Evolutionary conservation across 306 rosid species (phyloP), one percentile per base, ranked within the genome.

Genomic region (Neltuma alba): DNA sequence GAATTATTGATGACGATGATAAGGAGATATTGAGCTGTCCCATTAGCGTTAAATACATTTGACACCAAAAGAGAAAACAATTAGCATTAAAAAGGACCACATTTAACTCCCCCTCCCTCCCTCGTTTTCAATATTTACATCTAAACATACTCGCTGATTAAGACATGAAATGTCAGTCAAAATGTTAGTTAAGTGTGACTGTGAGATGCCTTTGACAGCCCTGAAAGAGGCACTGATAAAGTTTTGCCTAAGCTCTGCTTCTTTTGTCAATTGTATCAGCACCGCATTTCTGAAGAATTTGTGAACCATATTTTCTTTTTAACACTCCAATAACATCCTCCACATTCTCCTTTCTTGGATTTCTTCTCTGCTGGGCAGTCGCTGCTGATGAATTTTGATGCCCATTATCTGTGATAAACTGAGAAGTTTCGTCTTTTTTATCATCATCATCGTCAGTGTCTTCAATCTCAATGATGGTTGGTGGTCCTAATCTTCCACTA

Each of bases 401-500:
- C 66, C 66, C 1, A 13, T 60, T 60, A 60, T 28, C 20, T 60
- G 9, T 47, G 42, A 76, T 44, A 42, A 52, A 16, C 11, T 70
- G 67, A 40, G 83, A 23, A 20, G 34, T 52, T 52, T 23, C 72
- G 58, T 50, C 55, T 54, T 82, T 82, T 57, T 15, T 40, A 64
- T 31, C 54, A 63, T 75, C 54, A 36, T 75, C 86, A 74, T 36
- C 45, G 9, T 64, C 74, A 42, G 79, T 74, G 54, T 74, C 79
- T 48, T 40, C 48, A 21, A 74, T 13, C 25, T 20, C 1, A 57
- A 58, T 74, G 30, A 47, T 15, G 42, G n/a, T n/a, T n/a, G n/a
- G n/a, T n/a, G n/a, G 2, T 5, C 38, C 11, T 6, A 48, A 50
- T 31, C 76, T 48, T 23, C 45, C 76, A 37, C 10, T 33, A 34